Conservation (phyloP, 345 rosid genomes). For the Clarkia xantiana region DNA sequence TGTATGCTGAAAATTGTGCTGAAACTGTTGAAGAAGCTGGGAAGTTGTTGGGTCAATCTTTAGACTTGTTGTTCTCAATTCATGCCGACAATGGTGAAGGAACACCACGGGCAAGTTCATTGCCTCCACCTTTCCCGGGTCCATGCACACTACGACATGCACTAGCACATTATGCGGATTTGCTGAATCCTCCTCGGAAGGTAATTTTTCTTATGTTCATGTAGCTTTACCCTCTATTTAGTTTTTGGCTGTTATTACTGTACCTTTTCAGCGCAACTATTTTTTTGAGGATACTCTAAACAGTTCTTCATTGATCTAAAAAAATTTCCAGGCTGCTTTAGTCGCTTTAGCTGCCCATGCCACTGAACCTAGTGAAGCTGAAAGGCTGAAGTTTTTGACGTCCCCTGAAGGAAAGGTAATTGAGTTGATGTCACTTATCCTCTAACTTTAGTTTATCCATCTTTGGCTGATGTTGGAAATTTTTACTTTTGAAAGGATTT, state of each 20-base stretch:
- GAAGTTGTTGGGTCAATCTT: conserved; percentile 53
- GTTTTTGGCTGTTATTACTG: conserved; percentile 5
- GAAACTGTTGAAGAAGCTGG: conserved; percentile 90
- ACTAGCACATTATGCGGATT: conserved; percentile 68
- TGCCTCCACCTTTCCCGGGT: conserved; percentile 77
- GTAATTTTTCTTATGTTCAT: conserved; percentile 18
- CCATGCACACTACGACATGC: conserved; percentile 77
- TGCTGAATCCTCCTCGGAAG: conserved; percentile 84
- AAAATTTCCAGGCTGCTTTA: conserved; percentile 52
- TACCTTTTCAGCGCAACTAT: background rate
- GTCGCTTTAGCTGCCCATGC: conserved; percentile 94
- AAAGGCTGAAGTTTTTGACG: conserved; percentile 61
- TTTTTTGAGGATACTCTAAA: background rate
- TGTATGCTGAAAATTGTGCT: conserved; percentile 49
- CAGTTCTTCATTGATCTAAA: background rate
- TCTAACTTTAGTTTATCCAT: background rate
- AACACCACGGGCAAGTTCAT: conserved; percentile 63
- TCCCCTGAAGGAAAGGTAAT: conserved; percentile 92
- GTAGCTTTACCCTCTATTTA: background rate
- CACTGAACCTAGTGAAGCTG: conserved; percentile 81
- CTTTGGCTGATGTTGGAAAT: too few species aligned
- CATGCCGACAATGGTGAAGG: conserved; percentile 89
- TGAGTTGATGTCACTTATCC: background rate
- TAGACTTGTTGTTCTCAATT: conserved; percentile 69
- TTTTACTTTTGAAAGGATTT: too few species aligned